Conservation (phyloP, 495 filamentous ascomycete species). For the Tuber magnatum region DNA sequence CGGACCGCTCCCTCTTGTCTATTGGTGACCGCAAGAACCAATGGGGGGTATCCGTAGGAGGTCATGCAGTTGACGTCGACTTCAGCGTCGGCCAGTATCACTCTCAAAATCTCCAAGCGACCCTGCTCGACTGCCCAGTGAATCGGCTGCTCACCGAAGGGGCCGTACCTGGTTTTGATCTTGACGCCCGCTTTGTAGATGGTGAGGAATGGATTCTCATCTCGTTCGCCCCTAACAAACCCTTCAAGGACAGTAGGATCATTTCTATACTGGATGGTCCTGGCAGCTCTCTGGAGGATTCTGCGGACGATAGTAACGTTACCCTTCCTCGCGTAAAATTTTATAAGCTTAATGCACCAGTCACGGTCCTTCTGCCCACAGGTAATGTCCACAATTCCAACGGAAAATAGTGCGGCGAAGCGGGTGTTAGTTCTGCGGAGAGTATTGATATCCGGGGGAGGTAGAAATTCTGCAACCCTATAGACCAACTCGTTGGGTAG, state of each 20-base stretch:
- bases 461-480: not conserved
- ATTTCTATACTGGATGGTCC: not conserved
- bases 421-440: not conserved
- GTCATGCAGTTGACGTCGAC: slow-evolving; percentile 1
- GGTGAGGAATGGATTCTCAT: not conserved
- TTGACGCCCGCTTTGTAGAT: not conserved
- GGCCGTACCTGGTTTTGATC: not conserved
- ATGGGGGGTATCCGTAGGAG: not conserved
- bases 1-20: not conserved
- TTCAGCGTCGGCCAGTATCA: not conserved
- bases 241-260: not conserved
- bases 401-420: not conserved
- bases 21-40: not conserved
- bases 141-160: not conserved
- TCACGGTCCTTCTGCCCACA: not conserved
- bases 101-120: not conserved
- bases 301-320: not conserved
- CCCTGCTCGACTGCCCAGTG: not conserved
- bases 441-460: not conserved
- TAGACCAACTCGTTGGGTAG: not conserved
- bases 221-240: not conserved
- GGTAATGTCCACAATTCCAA: slow-evolving; percentile 2
- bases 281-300: not conserved
- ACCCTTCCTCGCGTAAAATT: not conserved
- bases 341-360: not conserved